Evolutionary conservation across 2,329 filamentous ascomycete genomes (phyloP).

Genomic region (Curvularia spicifera): DNA sequence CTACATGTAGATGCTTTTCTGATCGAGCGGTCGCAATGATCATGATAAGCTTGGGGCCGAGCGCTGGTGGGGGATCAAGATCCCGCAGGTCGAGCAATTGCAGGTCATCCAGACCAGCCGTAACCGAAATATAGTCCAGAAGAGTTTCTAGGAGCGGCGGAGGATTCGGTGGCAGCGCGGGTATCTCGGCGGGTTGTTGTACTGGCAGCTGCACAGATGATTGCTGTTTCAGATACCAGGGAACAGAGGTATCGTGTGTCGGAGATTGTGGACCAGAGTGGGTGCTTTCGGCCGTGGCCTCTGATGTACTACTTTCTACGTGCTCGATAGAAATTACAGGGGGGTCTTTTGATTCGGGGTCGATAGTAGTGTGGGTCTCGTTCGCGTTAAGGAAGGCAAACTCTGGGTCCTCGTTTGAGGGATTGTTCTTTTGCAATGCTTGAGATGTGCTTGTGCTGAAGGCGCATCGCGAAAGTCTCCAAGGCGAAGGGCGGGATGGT

Average conservation of each 20-base stretch:
- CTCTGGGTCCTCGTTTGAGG: slow-evolving; percentile 20
- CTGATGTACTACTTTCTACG: slow-evolving; percentile 11
- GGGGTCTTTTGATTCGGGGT: slow-evolving; percentile 2
- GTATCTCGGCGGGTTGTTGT: slow-evolving; percentile 63
- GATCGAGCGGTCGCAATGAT: slow-evolving; percentile 88
- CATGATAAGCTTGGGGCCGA: slow-evolving; percentile 91
- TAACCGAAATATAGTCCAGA: slow-evolving; percentile 78
- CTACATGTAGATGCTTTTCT: slow-evolving; percentile 90
- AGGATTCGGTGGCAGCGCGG: slow-evolving; percentile 69
- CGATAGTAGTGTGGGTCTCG: neutral
- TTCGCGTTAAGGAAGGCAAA: slow-evolving; percentile 19
- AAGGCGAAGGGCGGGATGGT: slow-evolving; percentile 12
- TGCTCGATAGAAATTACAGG: neutral
- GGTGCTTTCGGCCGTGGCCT: slow-evolving; percentile 9
- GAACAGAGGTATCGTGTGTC: slow-evolving; percentile 50
- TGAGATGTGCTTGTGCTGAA: slow-evolving; percentile 30
- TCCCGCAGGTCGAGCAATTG: slow-evolving; percentile 80
- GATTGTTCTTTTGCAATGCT: slow-evolving; percentile 23
- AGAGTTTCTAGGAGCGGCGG: slow-evolving; percentile 75
- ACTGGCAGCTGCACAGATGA: slow-evolving; percentile 41
- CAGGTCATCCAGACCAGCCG: slow-evolving; percentile 85
- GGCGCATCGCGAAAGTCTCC: slow-evolving; percentile 20
- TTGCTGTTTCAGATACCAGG: slow-evolving; percentile 82
- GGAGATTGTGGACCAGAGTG: slow-evolving; percentile 10
- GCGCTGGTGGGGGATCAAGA: slow-evolving; percentile 83